Evolutionary conservation across 73 alveolate genomes (phyloP), one percentile per base, ranked within the genome.

Genomic region (Blepharisma stoltei): DNA sequence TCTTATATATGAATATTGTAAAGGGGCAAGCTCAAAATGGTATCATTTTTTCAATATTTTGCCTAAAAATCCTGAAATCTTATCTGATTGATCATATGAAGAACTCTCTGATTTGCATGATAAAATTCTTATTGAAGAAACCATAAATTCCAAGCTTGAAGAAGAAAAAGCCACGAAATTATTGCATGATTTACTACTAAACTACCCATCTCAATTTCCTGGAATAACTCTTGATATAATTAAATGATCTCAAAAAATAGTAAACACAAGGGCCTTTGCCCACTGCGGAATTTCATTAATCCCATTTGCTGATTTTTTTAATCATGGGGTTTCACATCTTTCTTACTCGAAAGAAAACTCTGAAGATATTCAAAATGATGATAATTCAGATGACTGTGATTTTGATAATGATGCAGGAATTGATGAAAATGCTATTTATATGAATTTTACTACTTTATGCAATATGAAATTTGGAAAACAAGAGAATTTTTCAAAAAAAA

Each of bases 101-200:
- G 91, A 84, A 4, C 46, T 84, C 25, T 83, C 66, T 1, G 78
- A 71, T 60, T 55, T 84, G 5, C 80, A 84, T 37, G 91, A 84
- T 60, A 38, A 60, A 9, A 38, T 25, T 18, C 73, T 60, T 60
- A 0, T 60, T n/a, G 46, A 60, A 60, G 14, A 60, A 8, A 20
- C 37, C 38, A 3, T 60, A 14, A 25, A 25, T 60, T 14, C 14
- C 2, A n/a, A 60, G 14, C 18, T 14, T 25, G 46, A 60, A 60
- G 73, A 60, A 20, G 46, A 20, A 25, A 38, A 60, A 60, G 14
- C 46, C 46, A 60, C 2, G 18, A 25, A 14, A 25, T 14, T 38
- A 14, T 1, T 60, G 5, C 2, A 60, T n/a, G 46, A 60, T 9
- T 14, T 5, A 8, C 5, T 60, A 14, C 45, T 9, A 18, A 14